These are phyloP conservation scores for Candida maltosa DNA, from an alignment of 805 yeast genomes.

Conservation along the genomic window DNA sequence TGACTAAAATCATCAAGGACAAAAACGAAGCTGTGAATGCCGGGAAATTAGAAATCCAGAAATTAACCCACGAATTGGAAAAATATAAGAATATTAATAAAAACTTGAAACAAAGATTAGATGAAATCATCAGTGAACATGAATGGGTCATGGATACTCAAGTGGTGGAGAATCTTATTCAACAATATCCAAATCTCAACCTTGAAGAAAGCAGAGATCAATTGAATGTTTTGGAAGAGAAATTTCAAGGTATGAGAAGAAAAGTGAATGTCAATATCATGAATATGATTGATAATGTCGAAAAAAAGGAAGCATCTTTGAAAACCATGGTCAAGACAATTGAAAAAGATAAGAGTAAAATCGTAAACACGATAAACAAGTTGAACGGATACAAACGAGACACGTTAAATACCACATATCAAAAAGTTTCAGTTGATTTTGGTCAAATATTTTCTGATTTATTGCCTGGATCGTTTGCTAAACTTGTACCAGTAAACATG, in stretches of 20 bases:
- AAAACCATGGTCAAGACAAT: constrained; percentile 81
- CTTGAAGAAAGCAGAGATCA: constrained; percentile 45
- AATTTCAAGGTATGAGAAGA: constrained; percentile 67
- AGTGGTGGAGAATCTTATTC: constrained; percentile 52
- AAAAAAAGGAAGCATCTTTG: constrained; percentile 76
- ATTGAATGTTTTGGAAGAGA: constrained; percentile 51
- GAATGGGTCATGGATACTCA: constrained; percentile 74
- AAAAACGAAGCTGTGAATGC: constrained; percentile 46
- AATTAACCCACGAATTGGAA: constrained; percentile 53
- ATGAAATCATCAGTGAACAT: constrained; percentile 48
- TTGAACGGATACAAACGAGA: constrained; percentile 82
- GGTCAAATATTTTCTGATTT: constrained; percentile 87
- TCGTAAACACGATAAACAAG: constrained; percentile 80
- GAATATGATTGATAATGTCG: constrained; percentile 89
- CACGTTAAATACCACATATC: constrained; percentile 80
- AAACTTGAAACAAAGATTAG: constrained; percentile 36
- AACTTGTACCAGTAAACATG: constrained; percentile 77
- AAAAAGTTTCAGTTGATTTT: constrained; percentile 82
- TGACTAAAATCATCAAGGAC: constrained; percentile 42
- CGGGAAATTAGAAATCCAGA: constrained; percentile 50
- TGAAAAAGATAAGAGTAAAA: constrained; percentile 84
- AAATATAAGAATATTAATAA: constrained; percentile 39
- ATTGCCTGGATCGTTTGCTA: constrained; percentile 86
- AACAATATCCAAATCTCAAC: constrained; percentile 50
- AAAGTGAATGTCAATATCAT: constrained; percentile 82